Percentiles rank a stretch among this genome's conserved stretches.
Conservation (phyloP, 257 asterid genomes). For the Galeopsis tetrahit region DNA sequence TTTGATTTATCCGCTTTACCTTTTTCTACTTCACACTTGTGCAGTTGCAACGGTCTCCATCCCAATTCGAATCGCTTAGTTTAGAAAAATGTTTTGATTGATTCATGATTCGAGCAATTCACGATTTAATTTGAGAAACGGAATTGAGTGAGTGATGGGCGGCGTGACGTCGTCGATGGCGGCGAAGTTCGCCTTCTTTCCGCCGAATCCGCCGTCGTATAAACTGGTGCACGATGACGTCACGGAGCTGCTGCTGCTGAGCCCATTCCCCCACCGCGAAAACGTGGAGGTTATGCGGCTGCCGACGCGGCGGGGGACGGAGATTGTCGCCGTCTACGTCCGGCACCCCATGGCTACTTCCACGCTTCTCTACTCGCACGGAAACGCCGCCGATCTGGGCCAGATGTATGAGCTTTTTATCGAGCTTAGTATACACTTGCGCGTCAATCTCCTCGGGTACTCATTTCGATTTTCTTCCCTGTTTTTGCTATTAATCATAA, state of each 20-base stretch:
- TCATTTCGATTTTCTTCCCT: not conserved
- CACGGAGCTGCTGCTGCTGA: conserved; percentile 76
- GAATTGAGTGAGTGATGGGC: conserved; percentile 54
- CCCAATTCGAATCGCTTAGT: not conserved
- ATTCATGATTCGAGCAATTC: not conserved
- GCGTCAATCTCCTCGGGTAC: conserved; percentile 95
- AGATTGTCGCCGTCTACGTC: conserved; percentile 82
- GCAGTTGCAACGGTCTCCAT: conserved; percentile 31
- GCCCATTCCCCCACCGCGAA: conserved; percentile 90
- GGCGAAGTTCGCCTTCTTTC: conserved; percentile 95
- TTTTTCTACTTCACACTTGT: conserved; percentile 9
- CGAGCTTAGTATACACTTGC: conserved; percentile 88
- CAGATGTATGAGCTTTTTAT: conserved; percentile 96
- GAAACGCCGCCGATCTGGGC: conserved; percentile 98
- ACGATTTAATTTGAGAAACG: not conserved
- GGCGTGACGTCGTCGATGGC: conserved; percentile 99
- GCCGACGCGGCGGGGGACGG: conserved; percentile 83
- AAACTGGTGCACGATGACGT: conserved; percentile 73
- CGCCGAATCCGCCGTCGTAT: conserved; percentile 95
- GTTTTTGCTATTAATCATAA: not conserved
- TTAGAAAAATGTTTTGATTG: not conserved
- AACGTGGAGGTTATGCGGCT: conserved; percentile 85
- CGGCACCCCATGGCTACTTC: conserved; percentile 91
- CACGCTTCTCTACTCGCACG: conserved; percentile 88
- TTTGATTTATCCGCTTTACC: conserved; percentile 29